Conservation (phyloP, 1,284 basidiomycete genomes). For the Pyrrhoderma noxium region DNA sequence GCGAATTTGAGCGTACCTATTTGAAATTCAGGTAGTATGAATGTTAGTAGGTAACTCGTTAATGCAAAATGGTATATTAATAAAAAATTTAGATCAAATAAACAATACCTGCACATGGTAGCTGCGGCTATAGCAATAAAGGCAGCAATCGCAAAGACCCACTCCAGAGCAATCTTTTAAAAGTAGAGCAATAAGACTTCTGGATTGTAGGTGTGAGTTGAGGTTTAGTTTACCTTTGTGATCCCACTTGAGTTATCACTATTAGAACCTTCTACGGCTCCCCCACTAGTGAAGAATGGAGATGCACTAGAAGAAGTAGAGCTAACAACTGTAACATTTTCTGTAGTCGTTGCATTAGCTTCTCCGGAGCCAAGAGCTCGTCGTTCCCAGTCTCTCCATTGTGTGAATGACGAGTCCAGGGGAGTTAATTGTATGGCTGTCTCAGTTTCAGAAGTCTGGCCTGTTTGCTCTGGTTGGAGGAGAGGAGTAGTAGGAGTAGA, state of each 20-base stretch:
- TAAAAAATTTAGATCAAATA: neutral
- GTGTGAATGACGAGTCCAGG: no score
- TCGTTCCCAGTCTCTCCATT: no score
- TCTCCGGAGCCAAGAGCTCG: no score
- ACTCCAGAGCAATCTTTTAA: constrained; percentile 14
- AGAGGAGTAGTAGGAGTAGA: no score
- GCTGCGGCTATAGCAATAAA: constrained; percentile 8
- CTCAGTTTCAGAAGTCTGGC: no score
- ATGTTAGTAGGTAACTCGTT: neutral
- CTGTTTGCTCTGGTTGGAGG: no score
- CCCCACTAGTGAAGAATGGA: constrained; percentile 12
- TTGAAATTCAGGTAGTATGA: neutral
- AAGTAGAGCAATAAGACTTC: neutral
- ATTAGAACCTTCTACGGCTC: neutral
- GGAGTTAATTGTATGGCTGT: no score
- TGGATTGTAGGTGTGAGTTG: neutral
- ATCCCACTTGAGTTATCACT: neutral
- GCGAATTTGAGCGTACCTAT: constrained; percentile 10
- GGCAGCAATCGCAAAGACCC: constrained; percentile 13
- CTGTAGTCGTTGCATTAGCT: no score
- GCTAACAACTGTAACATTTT: neutral
- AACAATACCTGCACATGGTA: constrained; percentile 11
- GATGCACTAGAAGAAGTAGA: neutral
- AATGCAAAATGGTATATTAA: neutral
- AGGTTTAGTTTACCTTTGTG: no score